Conservation (phyloP, 1,284 basidiomycete genomes). For the Phellinidium pouzarii region DNA sequence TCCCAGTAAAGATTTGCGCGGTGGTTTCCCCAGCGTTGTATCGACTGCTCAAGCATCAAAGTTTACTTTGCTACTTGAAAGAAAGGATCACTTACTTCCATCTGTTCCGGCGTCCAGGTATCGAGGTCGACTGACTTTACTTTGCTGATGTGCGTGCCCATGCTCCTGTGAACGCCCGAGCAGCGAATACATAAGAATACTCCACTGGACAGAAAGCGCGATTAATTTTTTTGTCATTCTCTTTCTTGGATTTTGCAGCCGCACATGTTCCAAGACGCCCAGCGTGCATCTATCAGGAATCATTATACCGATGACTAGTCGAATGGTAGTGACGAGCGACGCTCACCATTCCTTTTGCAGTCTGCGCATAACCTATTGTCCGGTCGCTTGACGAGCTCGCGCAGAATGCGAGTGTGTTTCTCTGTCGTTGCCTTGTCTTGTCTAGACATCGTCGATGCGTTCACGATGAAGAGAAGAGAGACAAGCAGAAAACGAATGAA, state of each 20-base stretch:
- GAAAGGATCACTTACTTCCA: conserved; percentile 60
- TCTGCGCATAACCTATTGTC: conserved; percentile 95
- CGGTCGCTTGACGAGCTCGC: conserved; percentile 80
- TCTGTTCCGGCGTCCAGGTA: conserved; percentile 96
- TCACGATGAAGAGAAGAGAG: not conserved
- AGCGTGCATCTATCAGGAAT: conserved; percentile 73
- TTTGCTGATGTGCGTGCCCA: conserved; percentile 97
- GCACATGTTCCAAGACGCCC: conserved; percentile 97
- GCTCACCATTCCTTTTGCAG: conserved; percentile 85
- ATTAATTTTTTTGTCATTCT: too few species aligned
- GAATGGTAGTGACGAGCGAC: conserved; percentile 5
- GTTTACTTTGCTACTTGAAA: conserved; percentile 11
- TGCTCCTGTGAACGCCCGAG: conserved; percentile 95
- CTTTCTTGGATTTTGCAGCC: conserved; percentile 23
- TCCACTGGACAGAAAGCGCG: conserved; percentile 44
- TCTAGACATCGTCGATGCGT: conserved; percentile 46
- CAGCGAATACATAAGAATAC: conserved; percentile 95
- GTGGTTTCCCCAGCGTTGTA: conserved; percentile 93
- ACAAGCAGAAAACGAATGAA: not conserved
- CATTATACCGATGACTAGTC: conserved; percentile 17
- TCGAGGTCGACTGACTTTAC: conserved; percentile 98
- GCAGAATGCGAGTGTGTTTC: conserved; percentile 64
- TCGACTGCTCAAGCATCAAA: conserved; percentile 41
- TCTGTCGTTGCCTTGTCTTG: conserved; percentile 85
- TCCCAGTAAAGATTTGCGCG: conserved; percentile 97